phyloP scores from a whole-genome alignment of 768 basidiomycete genomes.

The Cystofilobasidium macerans region DNA sequence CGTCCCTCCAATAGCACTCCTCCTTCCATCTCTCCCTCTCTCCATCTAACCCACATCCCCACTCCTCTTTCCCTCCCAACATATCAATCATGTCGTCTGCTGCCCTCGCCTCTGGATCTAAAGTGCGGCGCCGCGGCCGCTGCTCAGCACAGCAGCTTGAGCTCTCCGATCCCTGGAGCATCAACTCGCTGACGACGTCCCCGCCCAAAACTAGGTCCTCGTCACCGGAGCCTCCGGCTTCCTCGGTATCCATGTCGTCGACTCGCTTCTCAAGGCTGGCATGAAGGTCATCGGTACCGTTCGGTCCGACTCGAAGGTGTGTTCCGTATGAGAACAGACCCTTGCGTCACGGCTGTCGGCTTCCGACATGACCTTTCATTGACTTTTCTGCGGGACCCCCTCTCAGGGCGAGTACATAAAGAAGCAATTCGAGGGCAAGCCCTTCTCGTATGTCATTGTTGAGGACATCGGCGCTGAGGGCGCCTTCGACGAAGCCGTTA shows the following conservation, averaged over 20 bases:
- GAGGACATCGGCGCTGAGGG: constrained; percentile 53
- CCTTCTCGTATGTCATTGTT: constrained; percentile 58
- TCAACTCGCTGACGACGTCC: too few relatives aligned
- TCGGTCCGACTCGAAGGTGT: constrained; percentile 47
- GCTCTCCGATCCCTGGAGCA: too few relatives aligned
- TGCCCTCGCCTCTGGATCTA: too few relatives aligned
- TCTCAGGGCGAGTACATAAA: constrained; percentile 45
- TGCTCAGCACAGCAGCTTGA: too few relatives aligned
- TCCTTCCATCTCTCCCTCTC: too few relatives aligned
- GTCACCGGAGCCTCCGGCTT: constrained; percentile 39
- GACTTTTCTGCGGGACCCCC: background rate
- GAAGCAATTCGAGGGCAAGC: constrained; percentile 46
- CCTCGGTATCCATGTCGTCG: constrained; percentile 46
- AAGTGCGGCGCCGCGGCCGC: too few relatives aligned
- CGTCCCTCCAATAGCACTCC: too few relatives aligned
- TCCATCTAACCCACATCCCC: too few relatives aligned
- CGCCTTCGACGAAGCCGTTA: constrained; percentile 69
- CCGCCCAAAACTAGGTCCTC: too few relatives aligned
- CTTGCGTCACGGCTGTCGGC: background rate
- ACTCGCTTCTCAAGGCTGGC: constrained; percentile 50
- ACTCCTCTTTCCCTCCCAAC: too few relatives aligned
- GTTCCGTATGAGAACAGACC: background rate
- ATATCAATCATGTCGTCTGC: too few relatives aligned
- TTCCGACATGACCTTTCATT: too few relatives aligned
- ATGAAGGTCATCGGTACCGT: constrained; percentile 58